A percentile compares a stretch with the other conserved stretches of the same genome.
Evolutionary conservation across 108 stramenopile genomes (phyloP).

Genomic region (Nitzschia sp.): DNA sequence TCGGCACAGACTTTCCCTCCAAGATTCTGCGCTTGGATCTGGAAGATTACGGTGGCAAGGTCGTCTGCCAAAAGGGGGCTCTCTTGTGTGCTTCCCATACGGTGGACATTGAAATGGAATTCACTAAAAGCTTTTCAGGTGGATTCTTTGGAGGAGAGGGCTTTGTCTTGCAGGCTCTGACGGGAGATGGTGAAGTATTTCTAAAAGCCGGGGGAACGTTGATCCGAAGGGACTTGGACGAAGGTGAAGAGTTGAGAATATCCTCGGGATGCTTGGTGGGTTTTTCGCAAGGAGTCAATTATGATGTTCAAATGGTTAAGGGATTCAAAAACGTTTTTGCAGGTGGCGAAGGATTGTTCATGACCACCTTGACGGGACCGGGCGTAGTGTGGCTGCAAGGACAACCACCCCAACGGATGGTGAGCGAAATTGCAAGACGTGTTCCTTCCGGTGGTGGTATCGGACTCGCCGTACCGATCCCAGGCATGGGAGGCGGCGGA

Average conservation of each 20-base stretch:
- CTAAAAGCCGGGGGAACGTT: slow-evolving; percentile 87
- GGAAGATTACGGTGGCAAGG: slow-evolving; percentile 72
- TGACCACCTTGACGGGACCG: slow-evolving; percentile 90
- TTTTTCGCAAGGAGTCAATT: slow-evolving; percentile 75
- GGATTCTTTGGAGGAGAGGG: slow-evolving; percentile 96
- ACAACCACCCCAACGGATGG: slow-evolving; percentile 79
- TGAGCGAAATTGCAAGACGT: slow-evolving; percentile 83
- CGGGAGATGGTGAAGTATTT: slow-evolving; percentile 86
- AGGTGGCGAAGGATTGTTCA: slow-evolving; percentile 91
- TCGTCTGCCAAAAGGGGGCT: slow-evolving; percentile 92
- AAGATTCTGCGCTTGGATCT: slow-evolving; percentile 85
- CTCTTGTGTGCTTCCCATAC: slow-evolving; percentile 80
- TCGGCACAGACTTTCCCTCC: slow-evolving; percentile 91
- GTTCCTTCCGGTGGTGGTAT: slow-evolving; percentile 82
- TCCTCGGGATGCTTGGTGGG: slow-evolving; percentile 86
- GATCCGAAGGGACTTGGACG: slow-evolving; percentile 71
- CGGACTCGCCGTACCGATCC: slow-evolving; percentile 76
- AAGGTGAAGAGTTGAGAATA: slow-evolving; percentile 78
- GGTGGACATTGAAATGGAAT: slow-evolving; percentile 86
- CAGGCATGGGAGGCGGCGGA: slow-evolving; percentile 64
- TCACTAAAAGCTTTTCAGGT: slow-evolving; percentile 68
- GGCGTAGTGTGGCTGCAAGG: slow-evolving; percentile 90
- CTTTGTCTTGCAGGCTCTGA: slow-evolving; percentile 86
- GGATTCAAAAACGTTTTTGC: slow-evolving; percentile 92
- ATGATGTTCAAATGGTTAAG: slow-evolving; percentile 79